Percentiles rank a stretch among this genome's conserved stretches.
These are phyloP conservation scores for Linaria vulgaris DNA, from an alignment of 257 asterid species.

Conservation along the genomic window DNA sequence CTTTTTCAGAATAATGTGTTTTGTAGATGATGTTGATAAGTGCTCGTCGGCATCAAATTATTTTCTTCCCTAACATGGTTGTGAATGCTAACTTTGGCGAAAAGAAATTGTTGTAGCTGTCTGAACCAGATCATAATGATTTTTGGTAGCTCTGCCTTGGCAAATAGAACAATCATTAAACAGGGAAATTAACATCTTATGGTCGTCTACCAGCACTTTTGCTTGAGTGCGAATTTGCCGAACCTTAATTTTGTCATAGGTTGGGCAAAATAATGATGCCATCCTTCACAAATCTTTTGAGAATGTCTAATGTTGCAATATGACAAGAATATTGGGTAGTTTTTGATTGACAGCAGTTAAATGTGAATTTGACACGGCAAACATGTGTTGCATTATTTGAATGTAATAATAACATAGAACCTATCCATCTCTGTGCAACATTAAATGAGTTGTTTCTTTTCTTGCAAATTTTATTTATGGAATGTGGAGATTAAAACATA, in stretches of 20 bases:
- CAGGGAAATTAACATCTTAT: not conserved
- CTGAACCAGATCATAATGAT: not conserved
- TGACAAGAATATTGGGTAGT: not conserved
- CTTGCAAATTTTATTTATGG: not conserved
- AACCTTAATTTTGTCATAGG: not conserved
- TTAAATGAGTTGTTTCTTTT: not conserved
- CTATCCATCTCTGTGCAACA: not conserved
- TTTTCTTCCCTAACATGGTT: too few relatives aligned
- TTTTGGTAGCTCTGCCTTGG: not conserved
- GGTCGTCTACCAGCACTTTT: not conserved
- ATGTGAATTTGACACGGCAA: not conserved
- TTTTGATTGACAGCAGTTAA: slow-evolving; percentile 2
- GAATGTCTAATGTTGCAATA: not conserved
- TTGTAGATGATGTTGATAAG: not conserved
- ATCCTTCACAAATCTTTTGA: not conserved
- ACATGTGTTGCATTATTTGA: not conserved
- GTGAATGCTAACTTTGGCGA: not conserved
- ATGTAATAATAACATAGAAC: not conserved
- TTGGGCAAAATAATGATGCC: not conserved
- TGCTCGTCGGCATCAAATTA: not conserved
- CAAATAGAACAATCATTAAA: not conserved
- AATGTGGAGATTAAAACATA: not conserved
- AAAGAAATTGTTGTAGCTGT: not conserved
- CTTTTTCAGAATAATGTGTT: not conserved
- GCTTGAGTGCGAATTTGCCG: not conserved